Evolutionary conservation across 768 basidiomycete species (phyloP), one percentile per base, ranked within the genome.

Genomic region (Trichaptum fuscoviolaceum): DNA sequence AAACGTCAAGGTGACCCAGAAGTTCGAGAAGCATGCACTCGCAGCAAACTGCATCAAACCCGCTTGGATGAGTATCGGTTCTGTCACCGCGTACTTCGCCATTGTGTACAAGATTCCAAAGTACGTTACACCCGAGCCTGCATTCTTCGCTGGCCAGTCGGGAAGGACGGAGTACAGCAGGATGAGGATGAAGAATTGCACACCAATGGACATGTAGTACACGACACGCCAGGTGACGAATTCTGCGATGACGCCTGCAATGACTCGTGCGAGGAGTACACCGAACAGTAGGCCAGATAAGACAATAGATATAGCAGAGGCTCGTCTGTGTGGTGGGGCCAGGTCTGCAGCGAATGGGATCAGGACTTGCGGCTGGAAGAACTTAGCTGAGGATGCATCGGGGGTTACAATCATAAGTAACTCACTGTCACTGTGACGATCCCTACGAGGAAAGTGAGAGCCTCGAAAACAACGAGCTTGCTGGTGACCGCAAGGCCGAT

Each of bases 291-390:
- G 80, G 9, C 82, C 85, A 0, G 89, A 83, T 61, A 89, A 78
- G 5, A 92, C 88, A 65, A 94, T 87, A 0, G 91, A 87, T 58
- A 96, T 81, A 0, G 93, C 89, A 6, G 87, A 81, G 0, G 89
- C 93, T 27, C 93, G 85, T 24, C 84, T 83, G 62, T 87, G 82
- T 0, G 88, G 85, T 0, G 90, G 87, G 0, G 93, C 93, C 27
- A 96, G 84, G 75, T 96, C 95, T 1, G 87, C 94, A 0, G 92
- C 91, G 57, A 90, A 81, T 0, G 93, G 85, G 66, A 96, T 85
- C 67, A 87, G 77, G 67, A 95, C 86, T 75, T 92, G 90, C 0
- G 90, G 87, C 42, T 52, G 42, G 3, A 52, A 74, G 70, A 61
- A 8, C 30, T 30, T 8, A 20, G 20, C 42, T 52, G 3, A 52